Conservation (phyloP, 495 filamentous ascomycete genomes). For the Chaetomium tenue region DNA sequence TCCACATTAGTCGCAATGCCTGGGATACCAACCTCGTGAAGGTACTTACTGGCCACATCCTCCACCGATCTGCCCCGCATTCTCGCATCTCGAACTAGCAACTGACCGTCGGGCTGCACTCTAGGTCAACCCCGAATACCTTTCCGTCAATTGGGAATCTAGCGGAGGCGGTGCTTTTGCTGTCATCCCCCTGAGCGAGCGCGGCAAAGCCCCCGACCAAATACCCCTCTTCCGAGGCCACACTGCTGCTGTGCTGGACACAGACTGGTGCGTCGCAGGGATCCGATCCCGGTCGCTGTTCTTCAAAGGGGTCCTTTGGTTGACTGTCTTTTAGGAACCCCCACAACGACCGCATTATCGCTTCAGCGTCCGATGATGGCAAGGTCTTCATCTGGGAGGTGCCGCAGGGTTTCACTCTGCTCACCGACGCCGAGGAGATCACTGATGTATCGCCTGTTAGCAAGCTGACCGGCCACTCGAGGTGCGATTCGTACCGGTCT, state of each 20-base stretch:
- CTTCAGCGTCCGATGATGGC: constrained; percentile 92
- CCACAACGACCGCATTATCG: constrained; percentile 89
- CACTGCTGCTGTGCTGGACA: constrained; percentile 92
- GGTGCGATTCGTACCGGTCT: constrained; percentile 34
- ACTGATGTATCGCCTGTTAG: constrained; percentile 75
- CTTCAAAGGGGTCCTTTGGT: constrained; percentile 36
- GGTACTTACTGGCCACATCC: constrained; percentile 45
- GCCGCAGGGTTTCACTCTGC: constrained; percentile 79
- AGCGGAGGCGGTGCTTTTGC: constrained; percentile 96
- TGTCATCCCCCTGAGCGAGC: constrained; percentile 87
- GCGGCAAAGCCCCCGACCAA: constrained; percentile 84
- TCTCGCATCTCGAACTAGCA: constrained; percentile 5
- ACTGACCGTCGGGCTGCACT: constrained; percentile 28
- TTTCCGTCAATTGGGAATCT: constrained; percentile 98
- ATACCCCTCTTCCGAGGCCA: constrained; percentile 95
- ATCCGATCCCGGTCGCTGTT: background rate
- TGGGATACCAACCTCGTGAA: constrained; percentile 99
- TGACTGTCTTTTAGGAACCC: constrained; percentile 65
- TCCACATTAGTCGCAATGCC: constrained; percentile 90
- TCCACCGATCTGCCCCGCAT: background rate
- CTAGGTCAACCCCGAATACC: constrained; percentile 90
- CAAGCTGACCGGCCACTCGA: constrained; percentile 74
- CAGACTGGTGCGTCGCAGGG: constrained; percentile 70
- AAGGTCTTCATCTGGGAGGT: constrained; percentile 97
- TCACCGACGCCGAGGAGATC: constrained; percentile 79